Evolutionary conservation across 2,329 filamentous ascomycete genomes (phyloP).

Genomic region (Xenosphaeropsis pyriputrescens): DNA sequence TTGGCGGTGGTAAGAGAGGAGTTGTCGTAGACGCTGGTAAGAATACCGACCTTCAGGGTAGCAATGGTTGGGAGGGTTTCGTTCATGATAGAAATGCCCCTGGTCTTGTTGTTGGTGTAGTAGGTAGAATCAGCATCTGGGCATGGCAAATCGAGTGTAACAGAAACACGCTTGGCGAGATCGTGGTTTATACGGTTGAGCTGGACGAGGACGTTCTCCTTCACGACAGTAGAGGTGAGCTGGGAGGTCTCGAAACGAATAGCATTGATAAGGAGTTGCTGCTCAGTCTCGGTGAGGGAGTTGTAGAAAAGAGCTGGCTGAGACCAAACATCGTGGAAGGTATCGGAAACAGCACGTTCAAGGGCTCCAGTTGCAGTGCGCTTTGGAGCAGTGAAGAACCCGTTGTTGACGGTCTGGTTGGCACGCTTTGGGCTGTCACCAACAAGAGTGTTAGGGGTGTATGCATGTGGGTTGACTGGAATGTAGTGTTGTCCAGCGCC

Average conservation of each 20-base stretch:
- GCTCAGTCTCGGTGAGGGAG: conserved; percentile 47
- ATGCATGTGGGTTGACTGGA: conserved; percentile 49
- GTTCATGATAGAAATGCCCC: conserved; percentile 42
- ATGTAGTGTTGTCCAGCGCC: conserved; percentile 56
- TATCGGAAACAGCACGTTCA: conserved; percentile 40
- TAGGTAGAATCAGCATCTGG: conserved; percentile 45
- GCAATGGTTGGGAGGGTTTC: conserved; percentile 42
- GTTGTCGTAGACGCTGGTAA: conserved; percentile 31
- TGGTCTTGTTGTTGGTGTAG: conserved; percentile 56
- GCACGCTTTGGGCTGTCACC: conserved; percentile 48
- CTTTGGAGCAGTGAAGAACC: conserved; percentile 54
- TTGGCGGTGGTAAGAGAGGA: conserved; percentile 30
- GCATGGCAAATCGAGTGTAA: conserved; percentile 34
- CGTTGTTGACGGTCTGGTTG: conserved; percentile 44
- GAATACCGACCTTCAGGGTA: conserved; percentile 47
- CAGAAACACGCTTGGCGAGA: conserved; percentile 48
- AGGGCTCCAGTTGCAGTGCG: conserved; percentile 37
- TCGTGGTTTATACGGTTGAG: conserved; percentile 56
- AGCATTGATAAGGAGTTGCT: conserved; percentile 59
- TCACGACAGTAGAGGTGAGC: conserved; percentile 38
- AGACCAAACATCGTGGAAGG: conserved; percentile 58
- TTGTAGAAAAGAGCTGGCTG: conserved; percentile 64
- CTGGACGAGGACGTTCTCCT: conserved; percentile 50
- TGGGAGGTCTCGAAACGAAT: conserved; percentile 57
- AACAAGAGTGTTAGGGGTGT: conserved; percentile 54